phyloP scores from a whole-genome alignment of 2,329 filamentous ascomycete genomes.

The Hypoxylon sp. region DNA sequence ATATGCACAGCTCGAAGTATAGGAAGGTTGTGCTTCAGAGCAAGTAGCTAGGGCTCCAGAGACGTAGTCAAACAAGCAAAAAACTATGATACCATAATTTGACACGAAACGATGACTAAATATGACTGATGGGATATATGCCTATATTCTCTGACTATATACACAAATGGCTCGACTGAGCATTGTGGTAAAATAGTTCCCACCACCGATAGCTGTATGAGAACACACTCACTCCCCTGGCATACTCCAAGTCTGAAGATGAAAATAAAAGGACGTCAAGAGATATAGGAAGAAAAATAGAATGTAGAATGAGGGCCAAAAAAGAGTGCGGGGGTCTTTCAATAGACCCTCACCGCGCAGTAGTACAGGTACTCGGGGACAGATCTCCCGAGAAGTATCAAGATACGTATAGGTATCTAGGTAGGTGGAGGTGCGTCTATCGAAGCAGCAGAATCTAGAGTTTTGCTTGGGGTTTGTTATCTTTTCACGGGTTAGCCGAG shows the following conservation, averaged over 20 bases:
- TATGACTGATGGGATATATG: background rate
- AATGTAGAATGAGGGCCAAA: no score
- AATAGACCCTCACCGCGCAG: background rate
- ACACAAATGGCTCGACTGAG: background rate
- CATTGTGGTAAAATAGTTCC: background rate
- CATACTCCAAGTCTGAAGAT: no score
- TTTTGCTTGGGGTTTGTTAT: slow-evolving; percentile 18
- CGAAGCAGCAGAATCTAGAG: slow-evolving; percentile 9
- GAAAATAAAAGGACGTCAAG: background rate
- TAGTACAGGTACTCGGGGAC: background rate
- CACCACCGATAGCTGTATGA: background rate
- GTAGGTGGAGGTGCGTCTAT: background rate
- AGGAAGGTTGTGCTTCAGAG: background rate
- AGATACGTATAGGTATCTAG: background rate
- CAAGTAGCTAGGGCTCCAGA: background rate
- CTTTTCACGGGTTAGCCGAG: slow-evolving; percentile 17
- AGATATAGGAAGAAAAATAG: background rate
- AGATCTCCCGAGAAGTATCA: background rate
- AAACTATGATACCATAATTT: background rate
- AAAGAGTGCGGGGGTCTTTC: no score
- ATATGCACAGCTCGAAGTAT: background rate
- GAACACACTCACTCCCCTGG: background rate
- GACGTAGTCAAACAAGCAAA: background rate
- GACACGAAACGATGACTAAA: background rate
- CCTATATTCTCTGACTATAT: background rate